phyloP scores from a whole-genome alignment of 768 basidiomycete genomes.

The Leucocoprinus leucothites region DNA sequence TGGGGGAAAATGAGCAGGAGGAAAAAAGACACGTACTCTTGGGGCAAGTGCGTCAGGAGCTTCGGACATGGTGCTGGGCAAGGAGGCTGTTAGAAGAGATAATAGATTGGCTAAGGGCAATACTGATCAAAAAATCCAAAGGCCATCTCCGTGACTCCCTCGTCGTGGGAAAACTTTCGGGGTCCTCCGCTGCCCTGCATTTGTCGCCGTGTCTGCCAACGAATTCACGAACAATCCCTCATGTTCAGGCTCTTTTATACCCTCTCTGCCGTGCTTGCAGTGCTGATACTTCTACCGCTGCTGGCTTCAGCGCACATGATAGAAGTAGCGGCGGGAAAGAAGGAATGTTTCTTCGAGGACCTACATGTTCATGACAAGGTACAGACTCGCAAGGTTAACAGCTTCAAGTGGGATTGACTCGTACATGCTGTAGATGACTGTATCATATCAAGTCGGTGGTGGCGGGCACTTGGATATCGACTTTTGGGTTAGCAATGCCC shows the following conservation, averaged over 20 bases:
- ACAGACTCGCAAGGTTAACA: constrained; percentile 8
- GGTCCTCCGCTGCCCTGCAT: constrained; percentile 8
- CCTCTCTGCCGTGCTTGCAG: constrained; percentile 2
- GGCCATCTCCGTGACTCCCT: constrained; percentile 8
- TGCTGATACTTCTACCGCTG: constrained; percentile 39
- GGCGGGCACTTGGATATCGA: constrained; percentile 98
- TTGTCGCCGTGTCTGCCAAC: constrained; percentile 13
- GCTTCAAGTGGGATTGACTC: constrained; percentile 2
- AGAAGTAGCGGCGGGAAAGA: constrained; percentile 72
- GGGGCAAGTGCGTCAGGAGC: constrained; percentile 63
- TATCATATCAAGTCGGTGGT: constrained; percentile 97
- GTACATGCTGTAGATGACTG: constrained; percentile 75
- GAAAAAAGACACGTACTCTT: constrained; percentile 50
- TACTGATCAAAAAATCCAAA: constrained; percentile 13
- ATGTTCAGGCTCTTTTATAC: constrained; percentile 10
- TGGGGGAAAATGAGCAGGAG: constrained; percentile 22
- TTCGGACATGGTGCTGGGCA: constrained; percentile 50
- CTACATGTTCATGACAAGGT: constrained; percentile 90
- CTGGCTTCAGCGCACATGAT: constrained; percentile 64
- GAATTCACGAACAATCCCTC: neutral
- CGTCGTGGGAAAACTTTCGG: constrained; percentile 6
- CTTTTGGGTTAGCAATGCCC: constrained; percentile 69
- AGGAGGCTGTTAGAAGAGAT: constrained; percentile 22
- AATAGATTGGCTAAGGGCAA: constrained; percentile 12
- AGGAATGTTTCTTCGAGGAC: constrained; percentile 97